Base-by-base conservation (phyloP, 2,329 filamentous ascomycete genomes). In the Penicillium brasilianum region DNA sequence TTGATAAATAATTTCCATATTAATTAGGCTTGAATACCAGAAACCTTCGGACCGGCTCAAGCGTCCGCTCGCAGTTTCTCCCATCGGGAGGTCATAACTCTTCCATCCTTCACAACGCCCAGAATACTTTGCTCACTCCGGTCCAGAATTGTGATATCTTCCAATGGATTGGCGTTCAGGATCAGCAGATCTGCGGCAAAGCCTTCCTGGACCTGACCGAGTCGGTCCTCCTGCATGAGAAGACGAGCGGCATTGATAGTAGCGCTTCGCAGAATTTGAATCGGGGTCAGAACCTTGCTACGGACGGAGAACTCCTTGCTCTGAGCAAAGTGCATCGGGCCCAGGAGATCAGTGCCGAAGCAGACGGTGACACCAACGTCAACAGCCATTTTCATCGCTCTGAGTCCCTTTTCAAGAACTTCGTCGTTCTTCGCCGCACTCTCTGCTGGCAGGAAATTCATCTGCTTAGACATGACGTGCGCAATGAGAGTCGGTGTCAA, bases 291-390 rank as follows among this genome's bases (percentile, higher is more conserved):
- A 3, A 82, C 80, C 59, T 78, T 66, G 3, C 76, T 74, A 10
- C 83, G 76, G 14, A 85, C 60, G 0, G 70, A 68, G 62, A 86
- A 85, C 64, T 85, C 83, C 36, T 76, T 75, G 0, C 77, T 80
- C 71, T 86, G 84, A n/a, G 78, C 78, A 14, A 76, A 68, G 8
- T 78, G 76, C 62, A 86, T 68, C 0, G 81, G 82, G 0, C 83
- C 84, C 0, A 87, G 76, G 8, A 86, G 75, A 71, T 86, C 84
- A 0, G 82, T 82, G 0, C 85, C 85, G 63, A 81, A 85, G 68
- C 84, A 87, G 43, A 87, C 82, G 0, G 77, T 82, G 0, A 87
- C 83, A 0, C 84, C 84, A 0, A 82, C 83, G 10, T 83, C 78
- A 20, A 77, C 72, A 2, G 83, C 83, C 20, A 86, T 78, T 51